Evolutionary conservation across 1,284 basidiomycete species (phyloP).

Genomic region (Golubevia sp.): DNA sequence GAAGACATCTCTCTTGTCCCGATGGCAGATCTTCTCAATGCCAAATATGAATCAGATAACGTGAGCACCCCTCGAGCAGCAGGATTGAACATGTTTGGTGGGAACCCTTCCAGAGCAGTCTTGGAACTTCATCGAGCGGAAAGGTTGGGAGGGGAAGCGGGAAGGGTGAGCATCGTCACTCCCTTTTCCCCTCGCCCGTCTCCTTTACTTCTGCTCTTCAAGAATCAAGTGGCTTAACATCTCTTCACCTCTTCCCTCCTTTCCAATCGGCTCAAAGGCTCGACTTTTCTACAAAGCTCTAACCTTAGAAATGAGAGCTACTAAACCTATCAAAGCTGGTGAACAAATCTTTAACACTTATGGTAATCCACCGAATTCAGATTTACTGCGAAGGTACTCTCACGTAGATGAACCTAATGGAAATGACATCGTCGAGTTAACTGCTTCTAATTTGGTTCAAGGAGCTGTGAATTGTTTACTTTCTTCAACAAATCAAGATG

Average conservation of each 20-base stretch:
- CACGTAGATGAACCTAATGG: constrained; percentile 90
- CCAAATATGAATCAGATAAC: constrained; percentile 51
- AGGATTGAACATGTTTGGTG: too few species aligned
- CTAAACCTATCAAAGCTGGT: constrained; percentile 74
- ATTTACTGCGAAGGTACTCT: constrained; percentile 88
- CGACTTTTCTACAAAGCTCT: constrained; percentile 80
- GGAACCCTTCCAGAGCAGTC: too few species aligned
- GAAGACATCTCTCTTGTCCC: constrained; percentile 56
- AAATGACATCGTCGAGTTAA: constrained; percentile 82
- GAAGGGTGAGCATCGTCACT: not conserved
- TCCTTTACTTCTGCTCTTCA: constrained; percentile 1
- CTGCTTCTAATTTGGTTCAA: constrained; percentile 75
- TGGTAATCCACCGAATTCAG: constrained; percentile 90
- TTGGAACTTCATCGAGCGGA: too few species aligned
- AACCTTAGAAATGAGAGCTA: constrained; percentile 79
- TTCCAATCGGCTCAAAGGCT: constrained; percentile 73
- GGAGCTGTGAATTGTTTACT: constrained; percentile 16
- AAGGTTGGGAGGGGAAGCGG: too few species aligned
- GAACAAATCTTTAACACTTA: constrained; percentile 96
- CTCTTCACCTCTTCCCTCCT: too few species aligned
- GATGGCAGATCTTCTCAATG: constrained; percentile 60
- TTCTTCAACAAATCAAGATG: not conserved
- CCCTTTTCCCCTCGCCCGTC: not conserved
- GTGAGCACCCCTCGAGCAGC: constrained; percentile 1
- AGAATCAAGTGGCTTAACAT: constrained; percentile 4